Evolutionary conservation across 768 basidiomycete species (phyloP).

Genomic region (Solioccasus polychromus): DNA sequence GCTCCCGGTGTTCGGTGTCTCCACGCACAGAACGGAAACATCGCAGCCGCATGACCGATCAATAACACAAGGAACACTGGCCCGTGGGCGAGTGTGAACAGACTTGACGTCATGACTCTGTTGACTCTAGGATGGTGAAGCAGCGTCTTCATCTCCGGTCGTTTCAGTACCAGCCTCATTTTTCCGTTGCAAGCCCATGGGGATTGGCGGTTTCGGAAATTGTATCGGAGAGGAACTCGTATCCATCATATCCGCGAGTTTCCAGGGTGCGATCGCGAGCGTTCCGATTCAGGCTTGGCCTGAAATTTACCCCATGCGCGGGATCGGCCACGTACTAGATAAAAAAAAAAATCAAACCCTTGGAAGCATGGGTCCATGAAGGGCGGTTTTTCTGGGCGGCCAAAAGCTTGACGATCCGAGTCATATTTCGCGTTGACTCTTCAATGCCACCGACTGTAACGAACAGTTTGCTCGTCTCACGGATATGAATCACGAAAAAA

Average conservation of each 20-base stretch:
- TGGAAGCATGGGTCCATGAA: slow-evolving; percentile 73
- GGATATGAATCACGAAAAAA: slow-evolving; percentile 65
- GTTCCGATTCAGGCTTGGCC: too few species aligned
- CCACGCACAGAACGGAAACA: slow-evolving; percentile 42
- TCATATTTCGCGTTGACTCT: too few species aligned
- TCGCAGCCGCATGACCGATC: neutral
- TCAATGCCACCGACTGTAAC: slow-evolving; percentile 36
- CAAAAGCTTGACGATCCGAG: slow-evolving; percentile 78
- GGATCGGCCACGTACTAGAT: slow-evolving; percentile 64
- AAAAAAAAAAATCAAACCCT: slow-evolving; percentile 88
- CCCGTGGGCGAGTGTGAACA: slow-evolving; percentile 8
- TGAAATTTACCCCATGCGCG: too few species aligned
- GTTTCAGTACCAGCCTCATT: slow-evolving; percentile 59
- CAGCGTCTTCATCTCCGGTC: slow-evolving; percentile 63
- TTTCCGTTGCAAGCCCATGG: slow-evolving; percentile 44
- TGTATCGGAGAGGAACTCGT: slow-evolving; percentile 28
- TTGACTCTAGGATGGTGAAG: slow-evolving; percentile 71
- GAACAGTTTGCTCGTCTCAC: slow-evolving; percentile 60
- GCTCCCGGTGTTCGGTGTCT: slow-evolving; percentile 61
- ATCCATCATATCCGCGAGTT: slow-evolving; percentile 1
- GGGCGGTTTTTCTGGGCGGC: too few species aligned
- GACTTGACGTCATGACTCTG: slow-evolving; percentile 66
- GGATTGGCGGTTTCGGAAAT: slow-evolving; percentile 54
- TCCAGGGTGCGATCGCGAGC: neutral
- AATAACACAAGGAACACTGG: neutral